Evolutionary conservation across 2,329 filamentous ascomycete species (phyloP).

Genomic region (Ascocoryne sarcoides): DNA sequence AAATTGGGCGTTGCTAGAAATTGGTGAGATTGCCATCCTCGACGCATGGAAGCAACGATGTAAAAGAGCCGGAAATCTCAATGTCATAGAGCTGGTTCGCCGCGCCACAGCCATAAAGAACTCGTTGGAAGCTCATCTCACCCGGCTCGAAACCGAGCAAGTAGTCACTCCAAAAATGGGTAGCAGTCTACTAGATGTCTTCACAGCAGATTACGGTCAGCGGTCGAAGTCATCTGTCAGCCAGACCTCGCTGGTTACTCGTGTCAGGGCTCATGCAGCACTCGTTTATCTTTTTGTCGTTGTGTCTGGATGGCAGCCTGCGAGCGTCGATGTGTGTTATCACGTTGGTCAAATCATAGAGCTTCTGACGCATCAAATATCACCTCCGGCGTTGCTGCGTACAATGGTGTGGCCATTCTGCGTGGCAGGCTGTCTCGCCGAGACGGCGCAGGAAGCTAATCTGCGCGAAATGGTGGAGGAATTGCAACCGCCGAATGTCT

Average conservation of each 20-base stretch:
- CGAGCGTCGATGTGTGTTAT: constrained; percentile 9
- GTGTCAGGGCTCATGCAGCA: constrained; percentile 17
- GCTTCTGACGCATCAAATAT: constrained; percentile 12
- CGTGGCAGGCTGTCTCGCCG: constrained; percentile 18
- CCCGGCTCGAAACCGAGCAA: constrained; percentile 8
- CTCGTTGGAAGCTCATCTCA: constrained; percentile 16
- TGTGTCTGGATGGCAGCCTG: constrained; percentile 19
- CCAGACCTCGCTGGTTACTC: constrained; percentile 10
- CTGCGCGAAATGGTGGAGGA: constrained; percentile 15
- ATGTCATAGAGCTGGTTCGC: constrained; percentile 35
- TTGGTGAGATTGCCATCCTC: constrained; percentile 44
- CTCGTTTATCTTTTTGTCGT: constrained; percentile 15
- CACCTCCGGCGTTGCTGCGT: constrained; percentile 12
- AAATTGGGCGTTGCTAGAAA: constrained; percentile 46
- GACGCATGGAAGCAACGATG: constrained; percentile 48
- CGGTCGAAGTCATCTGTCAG: constrained; percentile 4
- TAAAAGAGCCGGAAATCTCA: constrained; percentile 35
- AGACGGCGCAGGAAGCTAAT: constrained; percentile 12
- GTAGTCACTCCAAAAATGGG: constrained; percentile 4
- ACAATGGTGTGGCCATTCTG: constrained; percentile 21
- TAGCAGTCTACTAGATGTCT: constrained; percentile 8
- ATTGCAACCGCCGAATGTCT: constrained; percentile 25
- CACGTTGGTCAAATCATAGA: constrained; percentile 13
- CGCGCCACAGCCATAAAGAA: constrained; percentile 35
- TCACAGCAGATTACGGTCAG: constrained; percentile 7